Base-by-base conservation (phyloP, 768 basidiomycete genomes). In the Termitomyces sp. region DNA sequence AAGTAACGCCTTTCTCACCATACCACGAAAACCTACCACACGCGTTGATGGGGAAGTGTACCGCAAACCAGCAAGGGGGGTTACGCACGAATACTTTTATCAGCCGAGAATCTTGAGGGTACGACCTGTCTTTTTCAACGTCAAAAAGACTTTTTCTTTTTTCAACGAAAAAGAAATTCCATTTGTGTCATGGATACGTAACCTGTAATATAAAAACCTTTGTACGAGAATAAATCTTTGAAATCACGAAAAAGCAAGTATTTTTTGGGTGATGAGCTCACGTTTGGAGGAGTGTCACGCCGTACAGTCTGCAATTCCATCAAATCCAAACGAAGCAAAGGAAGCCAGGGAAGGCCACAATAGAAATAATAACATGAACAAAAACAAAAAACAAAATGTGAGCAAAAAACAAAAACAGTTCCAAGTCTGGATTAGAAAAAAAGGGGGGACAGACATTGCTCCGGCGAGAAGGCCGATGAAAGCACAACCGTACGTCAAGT, bases 191-290 rank as follows among this genome's bases (percentile, higher is more conserved):
- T 39, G 31, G 49, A 5, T 18, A 16, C 16, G 24, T n/a, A 62
- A 77, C 78, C 73, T 75, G 66, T 72, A 79, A 55, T 79, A 79
- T 20, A 78, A 65, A 61, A 74, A 78, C 36, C 78, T 79, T 45
- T 22, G 39, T 18, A 47, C 27, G 27, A 27, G 27, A n/a, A n/a
- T n/a, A n/a, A n/a, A n/a, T n/a, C n/a, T n/a, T n/a, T n/a, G n/a
- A n/a, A n/a, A n/a, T n/a, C n/a, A n/a, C n/a, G n/a, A n/a, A n/a
- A n/a, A n/a, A 27, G 27, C 27, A 27, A n/a, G 27, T 27, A 4
- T 3, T 27, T 27, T 27, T 0, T 27, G 27, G 27, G 27, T n/a
- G 27, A 27, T 27, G 54, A 47, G 69, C 75, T 62, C 62, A 78
- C 75, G 74, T 74, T 57, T 78, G 75, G 22, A 81, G 65, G 34